Base-by-base conservation (phyloP, 2,329 filamentous ascomycete genomes). In the Penicillium decumbens region DNA sequence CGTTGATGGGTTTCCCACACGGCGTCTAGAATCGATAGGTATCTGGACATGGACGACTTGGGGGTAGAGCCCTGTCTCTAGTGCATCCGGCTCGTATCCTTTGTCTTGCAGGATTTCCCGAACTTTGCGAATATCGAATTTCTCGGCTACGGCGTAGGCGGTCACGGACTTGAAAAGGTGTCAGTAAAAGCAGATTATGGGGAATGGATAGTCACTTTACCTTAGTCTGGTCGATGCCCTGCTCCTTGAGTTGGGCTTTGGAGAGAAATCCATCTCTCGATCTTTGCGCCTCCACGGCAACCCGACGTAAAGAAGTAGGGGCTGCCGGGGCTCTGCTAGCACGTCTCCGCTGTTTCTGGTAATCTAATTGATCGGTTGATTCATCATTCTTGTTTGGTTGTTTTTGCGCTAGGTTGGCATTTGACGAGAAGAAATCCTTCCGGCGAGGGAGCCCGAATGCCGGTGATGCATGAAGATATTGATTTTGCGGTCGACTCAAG, bases 241-340 rank as follows among this genome's bases (percentile, higher is more conserved):
- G 64, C 54, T 71, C 68, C 43, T 59, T 60, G 10, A 69, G 59
- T 43, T 65, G 61, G 39, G 75, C 70, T 60, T 75, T 77, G 44
- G 69, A 60, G 54, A 83, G 71, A 56, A 80, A 73, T 1, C 75
- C 75, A 60, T 76, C 75, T 57, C 73, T 77, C 50, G 74, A 81
- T 57, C 72, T 75, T 71, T 95, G 89, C 15, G 91, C 90, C 61
- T 93, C 89, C 15, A 89, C 87, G 28, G 91, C 89, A 10, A 95
- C 89, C 50, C 90, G 81, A 47, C 92, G 83, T 28, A 96, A 76
- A 1, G 89, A 93, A 54, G 85, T 87, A 58, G 89, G 87, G 39
- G 81, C 74, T 23, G 77, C 75, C 3, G 79, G 74, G 23, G 73
- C 72, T 53, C 79, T 71, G n/a, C 68, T 63, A 6, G 70, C 66